Evolutionary conservation across 106 monocot genomes (phyloP), one percentile per base, ranked within the genome.

Genomic region (Acorus gramineus): DNA sequence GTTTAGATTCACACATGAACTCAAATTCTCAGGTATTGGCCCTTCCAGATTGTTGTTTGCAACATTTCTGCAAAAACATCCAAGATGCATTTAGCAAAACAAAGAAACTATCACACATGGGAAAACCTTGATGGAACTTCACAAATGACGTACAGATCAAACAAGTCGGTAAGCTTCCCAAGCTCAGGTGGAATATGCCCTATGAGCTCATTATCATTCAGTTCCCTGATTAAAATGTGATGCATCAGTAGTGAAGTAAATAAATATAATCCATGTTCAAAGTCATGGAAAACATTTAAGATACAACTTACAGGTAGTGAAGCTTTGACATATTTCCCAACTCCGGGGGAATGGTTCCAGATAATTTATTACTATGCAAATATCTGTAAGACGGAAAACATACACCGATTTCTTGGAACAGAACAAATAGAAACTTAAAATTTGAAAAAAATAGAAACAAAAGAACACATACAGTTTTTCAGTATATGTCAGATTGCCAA

Each of bases 321-420:
- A 98, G 91, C 62, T 85, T 98, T 61, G 88, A 72, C 96, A 98
- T 91, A 71, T 92, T 98, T 57, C 98, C 98, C 51, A 98, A 69
- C 77, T 98, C 98, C 7, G 98, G 85, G 11, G 98, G 98, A 44
- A 98, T 98, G 46, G 75, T 53, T 42, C 92, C 98, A 61, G 82
- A 85, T 43, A 98, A 79, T 65, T 88, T 92, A 78, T 98, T 98
- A 6, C 92, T 85, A 74, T 98, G 92, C 28, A 98, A 81, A 57
- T 98, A 98, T 14, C 98, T 98, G 54, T 28, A 28, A 53, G 46
- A 46, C 11, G 64, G 42, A 50, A 74, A 46, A 12, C 52, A 44
- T 4, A 54, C 6, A 42, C 12, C 8, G 11, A 5, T 56, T 52
- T 4, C 42, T 45, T 58, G n/a, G 3, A 59, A 6, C 4, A 68